Evolutionary conservation across 208 protist genomes (phyloP).

Genomic region (Angomonas deanei): DNA sequence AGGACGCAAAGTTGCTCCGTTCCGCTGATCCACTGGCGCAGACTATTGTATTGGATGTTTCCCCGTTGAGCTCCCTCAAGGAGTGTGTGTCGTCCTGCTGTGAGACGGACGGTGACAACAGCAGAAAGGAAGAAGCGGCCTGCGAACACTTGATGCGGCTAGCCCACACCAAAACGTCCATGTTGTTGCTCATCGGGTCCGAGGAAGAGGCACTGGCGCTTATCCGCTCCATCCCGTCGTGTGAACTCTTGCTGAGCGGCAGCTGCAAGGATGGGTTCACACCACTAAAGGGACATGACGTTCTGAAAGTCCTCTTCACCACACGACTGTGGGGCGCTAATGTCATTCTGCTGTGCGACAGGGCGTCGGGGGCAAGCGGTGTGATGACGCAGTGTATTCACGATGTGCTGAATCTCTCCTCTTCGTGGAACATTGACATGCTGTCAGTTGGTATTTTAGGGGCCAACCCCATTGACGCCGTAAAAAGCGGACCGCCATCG

Average conservation of each 20-base stretch:
- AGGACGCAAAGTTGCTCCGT: background rate
- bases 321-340: conserved; percentile 22
- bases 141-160: conserved; percentile 66
- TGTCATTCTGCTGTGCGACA: conserved; percentile 10
- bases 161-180: conserved; percentile 37
- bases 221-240: conserved; percentile 18
- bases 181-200: conserved; percentile 67
- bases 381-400: conserved; percentile 15
- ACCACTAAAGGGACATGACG: conserved; percentile 24
- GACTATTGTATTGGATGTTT: conserved; percentile 64
- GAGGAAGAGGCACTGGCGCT: conserved; percentile 33
- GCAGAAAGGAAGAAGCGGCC: conserved; percentile 24
- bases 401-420: conserved; percentile 61
- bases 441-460: conserved; percentile 61
- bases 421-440: conserved; percentile 73
- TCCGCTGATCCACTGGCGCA: conserved; percentile 28
- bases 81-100: conserved; percentile 38
- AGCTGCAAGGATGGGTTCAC: conserved; percentile 24
- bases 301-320: background rate
- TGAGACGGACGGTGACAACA: conserved; percentile 11
- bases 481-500: background rate
- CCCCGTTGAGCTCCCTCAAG: conserved; percentile 31
- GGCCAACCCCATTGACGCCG: background rate
- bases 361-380: background rate
- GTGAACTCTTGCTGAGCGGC: conserved; percentile 43